phyloP scores from a whole-genome alignment of 2,329 filamentous ascomycete species.

The Penicillium griseofulvum region DNA sequence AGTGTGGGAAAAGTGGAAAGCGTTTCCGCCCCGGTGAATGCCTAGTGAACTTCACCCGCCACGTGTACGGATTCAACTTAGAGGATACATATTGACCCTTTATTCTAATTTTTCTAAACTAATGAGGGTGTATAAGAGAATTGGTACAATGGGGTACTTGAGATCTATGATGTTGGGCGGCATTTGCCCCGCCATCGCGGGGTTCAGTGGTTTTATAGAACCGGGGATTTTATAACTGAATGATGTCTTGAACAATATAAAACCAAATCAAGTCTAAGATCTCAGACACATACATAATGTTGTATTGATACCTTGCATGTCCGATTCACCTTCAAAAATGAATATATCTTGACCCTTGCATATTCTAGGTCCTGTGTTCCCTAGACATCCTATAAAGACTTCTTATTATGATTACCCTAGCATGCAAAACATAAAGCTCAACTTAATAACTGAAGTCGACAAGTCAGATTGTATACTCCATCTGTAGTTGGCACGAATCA shows the following conservation, averaged over 20 bases:
- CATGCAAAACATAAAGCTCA: not conserved
- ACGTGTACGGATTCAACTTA: not conserved
- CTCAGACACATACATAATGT: not conserved
- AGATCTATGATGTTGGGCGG: not conserved
- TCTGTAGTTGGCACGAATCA: not conserved
- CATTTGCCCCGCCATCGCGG: not conserved
- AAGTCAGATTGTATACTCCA: not conserved
- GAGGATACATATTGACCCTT: not conserved
- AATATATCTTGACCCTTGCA: not conserved
- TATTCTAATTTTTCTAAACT: not conserved
- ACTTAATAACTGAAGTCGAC: not conserved
- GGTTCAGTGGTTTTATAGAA: not conserved
- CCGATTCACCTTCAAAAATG: not conserved
- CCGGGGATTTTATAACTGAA: not conserved
- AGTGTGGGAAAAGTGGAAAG: constrained; percentile 1
- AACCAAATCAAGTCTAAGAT: not conserved
- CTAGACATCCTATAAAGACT: not conserved
- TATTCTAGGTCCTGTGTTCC: not conserved
- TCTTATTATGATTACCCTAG: not conserved
- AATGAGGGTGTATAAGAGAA: not conserved
- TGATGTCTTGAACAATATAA: not conserved
- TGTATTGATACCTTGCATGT: not conserved
- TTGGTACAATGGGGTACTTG: not conserved
- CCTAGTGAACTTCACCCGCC: not conserved
- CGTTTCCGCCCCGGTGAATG: not conserved